Conservation (phyloP, 208 protist species). For the Crithidia expoeki region DNA sequence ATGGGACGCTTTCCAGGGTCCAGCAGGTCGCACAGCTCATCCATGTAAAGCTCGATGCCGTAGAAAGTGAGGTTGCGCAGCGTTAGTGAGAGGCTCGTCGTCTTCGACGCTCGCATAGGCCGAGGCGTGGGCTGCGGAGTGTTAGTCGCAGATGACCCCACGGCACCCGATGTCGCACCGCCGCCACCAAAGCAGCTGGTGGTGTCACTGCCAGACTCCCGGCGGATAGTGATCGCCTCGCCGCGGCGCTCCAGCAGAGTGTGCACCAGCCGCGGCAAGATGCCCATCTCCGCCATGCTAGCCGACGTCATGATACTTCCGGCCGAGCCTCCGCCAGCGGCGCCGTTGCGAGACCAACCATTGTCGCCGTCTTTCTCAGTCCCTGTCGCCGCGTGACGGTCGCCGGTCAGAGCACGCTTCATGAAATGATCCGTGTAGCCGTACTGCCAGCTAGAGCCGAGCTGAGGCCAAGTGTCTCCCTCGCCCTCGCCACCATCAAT, state of each 20-base stretch:
- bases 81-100: slow-evolving; percentile 42
- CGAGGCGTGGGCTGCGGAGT: slow-evolving; percentile 6
- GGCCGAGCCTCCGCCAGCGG: neutral
- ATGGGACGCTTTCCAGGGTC: slow-evolving; percentile 76
- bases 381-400: neutral
- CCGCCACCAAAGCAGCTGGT: neutral
- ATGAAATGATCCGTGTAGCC: slow-evolving; percentile 12
- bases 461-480: slow-evolving; percentile 16
- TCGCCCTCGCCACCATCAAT: slow-evolving; percentile 26
- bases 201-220: slow-evolving; percentile 17
- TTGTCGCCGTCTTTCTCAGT: neutral
- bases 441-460: slow-evolving; percentile 25
- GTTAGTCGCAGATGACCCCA: too few species aligned
- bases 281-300: slow-evolving; percentile 56
- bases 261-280: slow-evolving; percentile 78
- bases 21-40: slow-evolving; percentile 81
- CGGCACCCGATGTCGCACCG: slow-evolving; percentile 8
- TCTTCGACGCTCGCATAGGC: slow-evolving; percentile 6
- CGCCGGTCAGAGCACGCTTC: neutral
- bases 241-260: slow-evolving; percentile 77
- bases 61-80: slow-evolving; percentile 79
- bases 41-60: slow-evolving; percentile 88
- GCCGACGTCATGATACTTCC: slow-evolving; percentile 5
- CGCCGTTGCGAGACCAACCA: neutral
- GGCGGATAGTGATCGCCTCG: slow-evolving; percentile 46